Evolutionary conservation across 225 moss, liverwort and hornwort species (phyloP), one percentile per base, ranked within the genome.

Genomic region (Marchantia polymorpha): DNA sequence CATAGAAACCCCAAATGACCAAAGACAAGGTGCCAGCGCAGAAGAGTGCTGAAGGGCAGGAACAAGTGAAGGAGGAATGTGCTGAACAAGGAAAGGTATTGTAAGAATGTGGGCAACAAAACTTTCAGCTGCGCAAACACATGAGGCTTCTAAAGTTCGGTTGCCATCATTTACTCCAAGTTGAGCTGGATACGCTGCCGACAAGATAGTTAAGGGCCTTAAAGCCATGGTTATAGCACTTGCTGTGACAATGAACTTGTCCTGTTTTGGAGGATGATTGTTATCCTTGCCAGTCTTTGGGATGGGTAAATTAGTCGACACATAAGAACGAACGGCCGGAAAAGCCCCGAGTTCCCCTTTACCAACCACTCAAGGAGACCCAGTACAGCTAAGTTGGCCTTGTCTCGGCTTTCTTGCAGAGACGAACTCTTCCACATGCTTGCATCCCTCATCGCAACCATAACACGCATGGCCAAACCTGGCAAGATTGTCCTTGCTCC

Each of bases 11-110:
- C 91, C 86, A 85, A 95, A 91, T 56, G 91, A 86, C 73, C 86
- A 82, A 12, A 95, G 83, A 81, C 91, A 93, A 61, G 94, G 94
- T 79, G 80, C 90, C 81, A 93, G 79, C 49, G 91, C 91, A 83
- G 93, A 89, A 47, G 91, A 83, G 70, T 95, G 94, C 58, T 90
- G 88, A 78, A 95, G 89, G 77, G 93, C 94, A 75, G 92, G 93
- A 48, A 95, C 86, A 26, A 95, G 89, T 10, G 91, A 84, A 72
- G 85, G 83, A 80, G 94, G 94, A 64, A 95, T 80, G 23, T 93
- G 94, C 72, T 90, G 91, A 64, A 88, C 81, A 71, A 95, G 88
- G 72, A 91, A 95, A 70, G 94, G 94, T 72, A 93, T 89, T 16
- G 94, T 93, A 72, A 95, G 90, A 84, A 95, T 86, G 64, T 95